Percentiles rank a stretch among this genome's conserved stretches.
These are phyloP conservation scores for Termitomyces sp. DNA, from an alignment of 768 basidiomycete species.

Conservation along the genomic window DNA sequence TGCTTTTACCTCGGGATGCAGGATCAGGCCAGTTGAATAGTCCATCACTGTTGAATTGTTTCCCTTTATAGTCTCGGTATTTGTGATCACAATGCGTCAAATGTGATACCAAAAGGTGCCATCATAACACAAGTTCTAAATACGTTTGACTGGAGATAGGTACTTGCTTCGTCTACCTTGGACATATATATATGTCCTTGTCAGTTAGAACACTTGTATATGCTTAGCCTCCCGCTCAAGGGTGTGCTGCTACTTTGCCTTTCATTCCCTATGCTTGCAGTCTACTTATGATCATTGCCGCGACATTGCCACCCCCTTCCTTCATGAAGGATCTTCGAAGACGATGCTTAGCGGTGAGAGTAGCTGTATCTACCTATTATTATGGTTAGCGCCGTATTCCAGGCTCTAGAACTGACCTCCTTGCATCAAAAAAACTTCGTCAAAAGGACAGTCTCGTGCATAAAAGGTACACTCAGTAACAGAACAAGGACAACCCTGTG, in stretches of 20 bases:
- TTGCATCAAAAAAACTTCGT: not conserved
- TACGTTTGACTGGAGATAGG: not conserved
- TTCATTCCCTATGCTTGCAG: not conserved
- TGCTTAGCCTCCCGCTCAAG: not conserved
- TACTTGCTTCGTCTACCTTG: not conserved
- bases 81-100: not conserved
- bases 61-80: not conserved
- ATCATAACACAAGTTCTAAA: not conserved
- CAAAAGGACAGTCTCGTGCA: not conserved
- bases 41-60: not conserved
- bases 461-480: not conserved
- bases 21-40: not conserved
- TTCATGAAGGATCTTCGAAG: slow-evolving; percentile 4
- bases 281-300: not conserved
- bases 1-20: slow-evolving; percentile 8
- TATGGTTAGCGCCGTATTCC: not conserved
- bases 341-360: not conserved
- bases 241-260: not conserved
- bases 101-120: not conserved
- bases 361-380: not conserved
- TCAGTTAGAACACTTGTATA: not conserved
- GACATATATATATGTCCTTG: not conserved
- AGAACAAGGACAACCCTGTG: not conserved
- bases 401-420: not conserved
- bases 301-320: not conserved